Percentiles rank a stretch among this genome's conserved stretches.
Conservation (phyloP, 2,329 filamentous ascomycete species). For the Aspergillus sp. region DNA sequence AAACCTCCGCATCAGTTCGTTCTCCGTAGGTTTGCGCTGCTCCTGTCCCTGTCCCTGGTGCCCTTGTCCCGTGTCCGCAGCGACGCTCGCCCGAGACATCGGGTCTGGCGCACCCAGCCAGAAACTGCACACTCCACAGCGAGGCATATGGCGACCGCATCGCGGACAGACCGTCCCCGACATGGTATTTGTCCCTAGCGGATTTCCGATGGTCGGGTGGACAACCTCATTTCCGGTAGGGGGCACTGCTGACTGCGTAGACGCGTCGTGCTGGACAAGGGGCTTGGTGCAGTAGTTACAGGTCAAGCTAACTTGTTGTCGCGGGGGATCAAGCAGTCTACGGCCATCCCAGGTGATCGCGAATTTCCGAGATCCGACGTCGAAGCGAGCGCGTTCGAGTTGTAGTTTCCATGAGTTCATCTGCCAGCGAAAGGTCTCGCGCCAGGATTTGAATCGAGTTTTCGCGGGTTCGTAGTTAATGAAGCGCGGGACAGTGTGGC, state of each 20-base stretch:
- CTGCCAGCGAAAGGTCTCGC: constrained; percentile 51
- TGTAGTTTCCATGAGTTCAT: constrained; percentile 57
- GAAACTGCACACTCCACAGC: constrained; percentile 54
- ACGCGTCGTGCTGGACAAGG: constrained; percentile 41
- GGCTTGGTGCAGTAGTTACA: constrained; percentile 54
- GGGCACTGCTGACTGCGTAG: constrained; percentile 18
- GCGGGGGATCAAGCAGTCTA: constrained; percentile 42
- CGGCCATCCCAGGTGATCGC: constrained; percentile 44
- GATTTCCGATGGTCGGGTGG: constrained; percentile 29
- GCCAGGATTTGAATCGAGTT: constrained; percentile 51
- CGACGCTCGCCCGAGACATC: constrained; percentile 32
- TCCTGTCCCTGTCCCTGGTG: constrained; percentile 13
- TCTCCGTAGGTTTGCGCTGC: constrained; percentile 18
- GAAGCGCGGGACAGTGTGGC: constrained; percentile 51
- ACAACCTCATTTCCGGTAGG: constrained; percentile 23
- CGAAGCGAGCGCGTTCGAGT: constrained; percentile 51
- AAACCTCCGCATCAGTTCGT: constrained; percentile 46
- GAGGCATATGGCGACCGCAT: constrained; percentile 55
- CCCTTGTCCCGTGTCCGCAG: constrained; percentile 21
- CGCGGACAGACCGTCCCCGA: constrained; percentile 51
- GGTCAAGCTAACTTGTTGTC: constrained; percentile 49
- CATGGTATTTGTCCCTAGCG: constrained; percentile 27
- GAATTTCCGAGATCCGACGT: constrained; percentile 49
- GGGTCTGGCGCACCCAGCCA: constrained; percentile 55
- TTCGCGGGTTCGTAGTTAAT: constrained; percentile 47